Percentiles rank a stretch among this genome's conserved stretches.
These are phyloP conservation scores for Neurospora sp. DNA, from an alignment of 495 filamentous ascomycete species.

Conservation along the genomic window DNA sequence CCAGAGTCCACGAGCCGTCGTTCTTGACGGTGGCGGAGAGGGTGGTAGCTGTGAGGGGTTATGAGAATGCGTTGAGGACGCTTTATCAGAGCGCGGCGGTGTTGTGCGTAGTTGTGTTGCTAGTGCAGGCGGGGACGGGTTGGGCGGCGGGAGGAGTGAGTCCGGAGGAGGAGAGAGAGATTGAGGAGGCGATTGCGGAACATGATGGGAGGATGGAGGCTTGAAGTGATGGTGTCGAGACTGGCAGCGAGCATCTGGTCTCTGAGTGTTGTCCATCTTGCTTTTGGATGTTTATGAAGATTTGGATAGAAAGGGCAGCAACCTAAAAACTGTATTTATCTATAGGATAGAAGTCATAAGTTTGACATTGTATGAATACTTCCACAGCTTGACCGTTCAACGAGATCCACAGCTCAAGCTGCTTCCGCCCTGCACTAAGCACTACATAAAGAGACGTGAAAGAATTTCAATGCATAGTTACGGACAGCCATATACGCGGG, in stretches of 20 bases:
- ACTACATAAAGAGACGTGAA: too few relatives aligned
- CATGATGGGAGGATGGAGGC: conserved; percentile 21
- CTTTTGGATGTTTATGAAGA: not conserved
- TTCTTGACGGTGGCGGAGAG: conserved; percentile 42
- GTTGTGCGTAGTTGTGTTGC: conserved; percentile 42
- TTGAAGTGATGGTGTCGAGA: not conserved
- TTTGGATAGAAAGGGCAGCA: not conserved
- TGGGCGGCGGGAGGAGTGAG: conserved; percentile 38
- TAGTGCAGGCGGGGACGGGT: conserved; percentile 59
- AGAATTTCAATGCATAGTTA: too few relatives aligned
- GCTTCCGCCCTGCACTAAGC: too few relatives aligned
- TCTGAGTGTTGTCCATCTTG: not conserved
- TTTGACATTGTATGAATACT: too few relatives aligned
- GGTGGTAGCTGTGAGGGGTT: conserved; percentile 51
- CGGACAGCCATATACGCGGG: too few relatives aligned
- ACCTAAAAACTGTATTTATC: not conserved
- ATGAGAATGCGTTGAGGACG: conserved; percentile 46
- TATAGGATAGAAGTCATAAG: too few relatives aligned
- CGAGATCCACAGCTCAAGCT: too few relatives aligned
- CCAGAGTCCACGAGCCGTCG: conserved; percentile 38
- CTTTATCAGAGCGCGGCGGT: conserved; percentile 49
- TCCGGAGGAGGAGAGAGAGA: conserved; percentile 19
- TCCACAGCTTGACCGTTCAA: too few relatives aligned
- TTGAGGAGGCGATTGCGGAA: conserved; percentile 15
- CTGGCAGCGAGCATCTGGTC: not conserved